Percentiles rank a stretch among this genome's conserved stretches.
Conservation (phyloP, 352 stramenopile species). For the Phytophthora meadii region DNA sequence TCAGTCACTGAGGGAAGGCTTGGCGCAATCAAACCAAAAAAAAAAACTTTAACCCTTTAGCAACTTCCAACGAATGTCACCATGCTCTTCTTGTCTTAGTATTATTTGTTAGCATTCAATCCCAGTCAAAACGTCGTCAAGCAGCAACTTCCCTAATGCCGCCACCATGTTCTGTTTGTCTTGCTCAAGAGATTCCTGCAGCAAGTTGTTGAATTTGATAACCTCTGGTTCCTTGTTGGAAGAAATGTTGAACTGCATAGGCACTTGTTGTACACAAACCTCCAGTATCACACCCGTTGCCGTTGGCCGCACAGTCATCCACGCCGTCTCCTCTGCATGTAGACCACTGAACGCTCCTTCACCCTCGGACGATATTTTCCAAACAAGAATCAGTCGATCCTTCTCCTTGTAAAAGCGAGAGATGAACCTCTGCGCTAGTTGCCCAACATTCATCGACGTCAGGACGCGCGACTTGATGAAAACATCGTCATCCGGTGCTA, state of each 20-base stretch:
- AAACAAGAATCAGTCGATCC: slow-evolving; percentile 57
- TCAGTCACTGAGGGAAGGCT: too few species aligned
- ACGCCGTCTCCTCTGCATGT: slow-evolving; percentile 31
- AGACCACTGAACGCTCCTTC: slow-evolving; percentile 29
- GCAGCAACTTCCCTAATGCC: slow-evolving; percentile 20
- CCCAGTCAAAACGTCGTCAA: slow-evolving; percentile 18
- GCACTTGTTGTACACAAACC: slow-evolving; percentile 43
- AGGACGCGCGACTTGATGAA: slow-evolving; percentile 38
- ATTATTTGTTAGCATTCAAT: slow-evolving; percentile 14
- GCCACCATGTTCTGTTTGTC: slow-evolving; percentile 21
- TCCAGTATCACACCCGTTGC: slow-evolving; percentile 29
- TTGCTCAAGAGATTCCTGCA: slow-evolving; percentile 17
- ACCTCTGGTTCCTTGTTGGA: slow-evolving; percentile 6
- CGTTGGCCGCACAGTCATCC: slow-evolving; percentile 20
- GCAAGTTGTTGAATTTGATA: slow-evolving; percentile 27
- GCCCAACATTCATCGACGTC: background rate
- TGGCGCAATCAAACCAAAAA: too few species aligned
- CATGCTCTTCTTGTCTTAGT: too few species aligned
- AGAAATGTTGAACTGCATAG: slow-evolving; percentile 13
- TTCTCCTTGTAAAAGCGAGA: slow-evolving; percentile 46
- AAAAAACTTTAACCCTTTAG: too few species aligned
- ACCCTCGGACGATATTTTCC: slow-evolving; percentile 49
- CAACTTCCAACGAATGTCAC: too few species aligned
- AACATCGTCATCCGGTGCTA: slow-evolving; percentile 23
- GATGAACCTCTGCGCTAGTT: slow-evolving; percentile 28